phyloP scores from a whole-genome alignment of 208 protist species.

The Trypanosoma cruzi region DNA sequence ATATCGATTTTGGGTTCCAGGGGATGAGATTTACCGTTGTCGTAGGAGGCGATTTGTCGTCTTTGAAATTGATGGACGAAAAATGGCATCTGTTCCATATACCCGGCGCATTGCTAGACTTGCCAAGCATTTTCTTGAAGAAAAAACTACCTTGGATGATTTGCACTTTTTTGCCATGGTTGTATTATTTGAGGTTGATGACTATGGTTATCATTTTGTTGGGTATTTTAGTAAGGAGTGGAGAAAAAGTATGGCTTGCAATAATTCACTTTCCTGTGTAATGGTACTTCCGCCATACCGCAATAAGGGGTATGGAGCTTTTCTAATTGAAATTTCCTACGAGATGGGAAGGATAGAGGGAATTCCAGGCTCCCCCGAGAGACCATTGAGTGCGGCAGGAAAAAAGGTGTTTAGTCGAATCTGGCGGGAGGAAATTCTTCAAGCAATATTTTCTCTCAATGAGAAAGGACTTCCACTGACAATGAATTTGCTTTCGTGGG shows the following conservation, averaged over 20 bases:
- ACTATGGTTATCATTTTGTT: conserved; percentile 74
- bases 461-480: conserved; percentile 41
- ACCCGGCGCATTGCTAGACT: conserved; percentile 54
- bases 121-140: conserved; percentile 60
- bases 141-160: conserved; percentile 80
- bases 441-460: conserved; percentile 49
- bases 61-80: conserved; percentile 72
- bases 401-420: conserved; percentile 67
- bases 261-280: conserved; percentile 80
- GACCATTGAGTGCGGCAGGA: conserved; percentile 57
- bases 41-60: conserved; percentile 31
- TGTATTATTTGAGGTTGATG: conserved; percentile 68
- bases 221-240: conserved; percentile 84
- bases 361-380: conserved; percentile 63
- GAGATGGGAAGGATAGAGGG: conserved; percentile 64
- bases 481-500: conserved; percentile 51
- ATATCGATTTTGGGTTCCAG: conserved; percentile 67
- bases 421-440: conserved; percentile 60
- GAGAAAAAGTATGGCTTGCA: conserved; percentile 50
- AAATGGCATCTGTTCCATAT: conserved; percentile 45
- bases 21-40: conserved; percentile 67
- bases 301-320: conserved; percentile 64
- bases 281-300: conserved; percentile 74
- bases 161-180: conserved; percentile 79
- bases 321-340: conserved; percentile 72